A percentile compares a stretch with the other conserved stretches of the same genome.
These are phyloP conservation scores for Fonsecaea monophora DNA, from an alignment of 2,329 filamentous ascomycete species.

Conservation along the genomic window DNA sequence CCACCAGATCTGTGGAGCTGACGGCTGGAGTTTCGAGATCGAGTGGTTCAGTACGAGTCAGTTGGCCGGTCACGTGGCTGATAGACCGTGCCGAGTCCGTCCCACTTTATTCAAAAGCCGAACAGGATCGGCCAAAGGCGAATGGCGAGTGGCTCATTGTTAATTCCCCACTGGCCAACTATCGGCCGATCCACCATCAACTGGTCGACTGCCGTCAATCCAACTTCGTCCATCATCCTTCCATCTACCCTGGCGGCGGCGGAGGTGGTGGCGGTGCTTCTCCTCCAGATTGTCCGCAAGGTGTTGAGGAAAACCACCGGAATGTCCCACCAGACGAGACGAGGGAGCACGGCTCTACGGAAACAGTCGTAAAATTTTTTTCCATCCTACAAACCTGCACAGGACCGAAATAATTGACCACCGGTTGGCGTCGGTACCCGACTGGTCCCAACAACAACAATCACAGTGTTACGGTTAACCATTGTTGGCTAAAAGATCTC, in stretches of 20 bases:
- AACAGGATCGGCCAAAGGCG: neutral
- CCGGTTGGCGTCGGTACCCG: neutral
- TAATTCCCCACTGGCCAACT: neutral
- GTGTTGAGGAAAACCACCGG: neutral
- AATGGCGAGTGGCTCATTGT: no score
- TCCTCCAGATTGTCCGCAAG: no score
- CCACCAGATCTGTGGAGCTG: neutral
- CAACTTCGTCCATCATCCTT: neutral
- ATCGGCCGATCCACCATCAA: neutral
- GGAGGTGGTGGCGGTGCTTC: no score
- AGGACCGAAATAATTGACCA: neutral
- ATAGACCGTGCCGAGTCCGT: no score
- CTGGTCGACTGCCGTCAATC: neutral
- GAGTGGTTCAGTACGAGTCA: no score
- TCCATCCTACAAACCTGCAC: neutral
- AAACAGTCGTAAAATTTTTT: neutral
- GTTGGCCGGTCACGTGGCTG: no score
- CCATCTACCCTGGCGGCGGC: neutral
- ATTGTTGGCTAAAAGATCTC: neutral
- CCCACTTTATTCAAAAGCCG: no score
- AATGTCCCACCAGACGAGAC: neutral
- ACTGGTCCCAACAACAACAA: constrained; percentile 3
- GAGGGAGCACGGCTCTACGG: neutral
- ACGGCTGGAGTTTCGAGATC: neutral
- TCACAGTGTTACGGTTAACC: neutral